phyloP scores from a whole-genome alignment of 306 rosid species.

The Dryas octopetala region DNA sequence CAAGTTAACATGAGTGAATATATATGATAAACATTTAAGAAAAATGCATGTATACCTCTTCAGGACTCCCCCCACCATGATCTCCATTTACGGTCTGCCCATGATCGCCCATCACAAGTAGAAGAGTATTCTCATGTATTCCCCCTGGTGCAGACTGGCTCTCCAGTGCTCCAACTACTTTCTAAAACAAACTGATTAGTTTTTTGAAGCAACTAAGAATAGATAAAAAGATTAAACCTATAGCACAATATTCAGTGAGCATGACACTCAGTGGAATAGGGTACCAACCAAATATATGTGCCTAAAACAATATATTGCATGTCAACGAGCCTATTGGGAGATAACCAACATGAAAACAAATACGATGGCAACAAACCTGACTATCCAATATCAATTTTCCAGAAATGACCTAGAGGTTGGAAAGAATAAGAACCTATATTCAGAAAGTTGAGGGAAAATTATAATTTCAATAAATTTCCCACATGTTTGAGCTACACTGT shows the following conservation, averaged over 20 bases:
- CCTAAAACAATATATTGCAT: conserved; percentile 9
- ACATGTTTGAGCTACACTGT: not conserved
- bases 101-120: conserved; percentile 98
- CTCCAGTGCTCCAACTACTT: conserved; percentile 71
- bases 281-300: not conserved
- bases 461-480: not conserved
- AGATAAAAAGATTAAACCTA: not conserved
- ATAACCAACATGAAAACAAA: not conserved
- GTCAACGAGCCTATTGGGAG: not conserved
- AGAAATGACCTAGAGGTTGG: not conserved
- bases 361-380: not conserved
- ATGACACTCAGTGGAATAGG: not conserved
- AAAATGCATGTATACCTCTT: conserved; percentile 59
- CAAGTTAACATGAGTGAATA: conserved; percentile 26
- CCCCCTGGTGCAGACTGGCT: conserved; percentile 76
- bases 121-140: conserved; percentile 86
- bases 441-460: not conserved
- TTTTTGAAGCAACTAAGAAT: not conserved
- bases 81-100: conserved; percentile 96
- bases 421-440: not conserved
- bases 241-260: not conserved
- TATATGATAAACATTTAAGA: not conserved
- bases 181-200: conserved; percentile 54
- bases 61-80: conserved; percentile 97
- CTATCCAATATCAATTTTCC: not conserved